These are phyloP conservation scores for Blepharisma stoltei DNA, from an alignment of 73 alveolate genomes.

Conservation along the genomic window DNA sequence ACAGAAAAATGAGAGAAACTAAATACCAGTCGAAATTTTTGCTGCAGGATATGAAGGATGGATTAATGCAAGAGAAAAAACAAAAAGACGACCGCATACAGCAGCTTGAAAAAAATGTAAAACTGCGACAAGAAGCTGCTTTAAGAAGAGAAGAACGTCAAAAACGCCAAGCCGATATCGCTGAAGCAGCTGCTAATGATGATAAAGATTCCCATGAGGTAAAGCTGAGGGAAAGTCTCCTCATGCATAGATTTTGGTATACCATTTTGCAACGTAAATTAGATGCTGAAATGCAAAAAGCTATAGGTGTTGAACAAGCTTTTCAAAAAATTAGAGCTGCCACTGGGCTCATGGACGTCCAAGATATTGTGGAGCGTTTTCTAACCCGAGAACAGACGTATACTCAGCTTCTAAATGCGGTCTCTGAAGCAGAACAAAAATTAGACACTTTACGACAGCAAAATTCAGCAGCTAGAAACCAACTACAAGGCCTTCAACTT, in stretches of 20 bases:
- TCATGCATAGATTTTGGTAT: constrained; percentile 68
- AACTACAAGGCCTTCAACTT: neutral
- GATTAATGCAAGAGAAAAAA: constrained; percentile 39
- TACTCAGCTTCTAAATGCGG: constrained; percentile 64
- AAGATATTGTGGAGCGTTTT: constrained; percentile 79
- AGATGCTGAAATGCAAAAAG: constrained; percentile 83
- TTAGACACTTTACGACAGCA: constrained; percentile 68
- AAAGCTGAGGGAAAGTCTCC: constrained; percentile 71
- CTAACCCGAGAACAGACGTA: constrained; percentile 80
- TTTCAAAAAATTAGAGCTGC: constrained; percentile 73
- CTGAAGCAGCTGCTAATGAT: constrained; percentile 53
- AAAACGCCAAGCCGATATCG: constrained; percentile 41
- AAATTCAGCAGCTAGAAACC: constrained; percentile 54
- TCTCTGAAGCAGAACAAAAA: constrained; percentile 73
- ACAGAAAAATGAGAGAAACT: constrained; percentile 55
- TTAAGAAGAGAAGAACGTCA: constrained; percentile 47
- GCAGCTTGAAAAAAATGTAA: constrained; percentile 37
- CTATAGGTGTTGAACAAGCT: constrained; percentile 73
- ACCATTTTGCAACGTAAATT: constrained; percentile 70
- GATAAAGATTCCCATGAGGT: constrained; percentile 60
- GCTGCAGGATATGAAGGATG: constrained; percentile 62
- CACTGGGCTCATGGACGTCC: constrained; percentile 76
- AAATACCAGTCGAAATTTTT: constrained; percentile 57
- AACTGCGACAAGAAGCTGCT: constrained; percentile 39
- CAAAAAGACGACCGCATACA: constrained; percentile 37